Evolutionary conservation across 2,329 filamentous ascomycete species (phyloP).

Genomic region (Simplicillium sp.): DNA sequence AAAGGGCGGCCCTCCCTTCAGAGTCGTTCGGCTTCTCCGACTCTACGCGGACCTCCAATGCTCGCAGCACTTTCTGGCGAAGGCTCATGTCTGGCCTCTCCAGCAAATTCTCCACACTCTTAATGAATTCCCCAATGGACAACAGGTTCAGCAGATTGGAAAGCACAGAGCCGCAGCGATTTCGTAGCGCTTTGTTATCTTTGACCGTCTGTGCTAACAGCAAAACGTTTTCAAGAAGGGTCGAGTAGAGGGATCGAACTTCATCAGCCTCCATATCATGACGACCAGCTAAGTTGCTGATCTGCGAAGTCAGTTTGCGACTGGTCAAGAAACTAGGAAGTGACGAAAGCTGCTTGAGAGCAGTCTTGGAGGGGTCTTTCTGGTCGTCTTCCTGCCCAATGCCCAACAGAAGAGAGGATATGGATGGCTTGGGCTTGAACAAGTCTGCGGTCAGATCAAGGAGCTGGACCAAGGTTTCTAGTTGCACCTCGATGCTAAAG

Average conservation of each 20-base stretch:
- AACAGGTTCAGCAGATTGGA: constrained; percentile 75
- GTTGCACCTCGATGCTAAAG: constrained; percentile 66
- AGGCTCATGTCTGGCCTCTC: constrained; percentile 65
- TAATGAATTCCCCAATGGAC: constrained; percentile 81
- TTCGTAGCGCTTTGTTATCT: constrained; percentile 43
- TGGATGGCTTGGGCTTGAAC: constrained; percentile 62
- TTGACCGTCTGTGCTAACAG: constrained; percentile 57
- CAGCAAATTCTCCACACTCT: constrained; percentile 74
- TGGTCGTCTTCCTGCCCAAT: constrained; percentile 35
- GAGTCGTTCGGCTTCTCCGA: constrained; percentile 61
- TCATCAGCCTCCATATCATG: constrained; percentile 59
- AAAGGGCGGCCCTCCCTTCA: constrained; percentile 57
- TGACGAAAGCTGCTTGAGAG: constrained; percentile 44
- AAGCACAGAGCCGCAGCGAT: constrained; percentile 58
- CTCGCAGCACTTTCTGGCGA: constrained; percentile 69
- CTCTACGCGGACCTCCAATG: constrained; percentile 72
- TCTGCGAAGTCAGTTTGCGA: constrained; percentile 45
- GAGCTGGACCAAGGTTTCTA: constrained; percentile 69
- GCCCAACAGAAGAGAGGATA: constrained; percentile 65
- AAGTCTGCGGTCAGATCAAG: constrained; percentile 67
- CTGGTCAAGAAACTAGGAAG: constrained; percentile 50
- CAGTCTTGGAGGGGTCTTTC: constrained; percentile 39
- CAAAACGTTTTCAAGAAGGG: constrained; percentile 56
- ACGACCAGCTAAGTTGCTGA: constrained; percentile 44
- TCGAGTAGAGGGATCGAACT: constrained; percentile 59